Evolutionary conservation across 1,139 yeast species (phyloP), one percentile per base, ranked within the genome.

Genomic region (Suhomyces terraborum): DNA sequence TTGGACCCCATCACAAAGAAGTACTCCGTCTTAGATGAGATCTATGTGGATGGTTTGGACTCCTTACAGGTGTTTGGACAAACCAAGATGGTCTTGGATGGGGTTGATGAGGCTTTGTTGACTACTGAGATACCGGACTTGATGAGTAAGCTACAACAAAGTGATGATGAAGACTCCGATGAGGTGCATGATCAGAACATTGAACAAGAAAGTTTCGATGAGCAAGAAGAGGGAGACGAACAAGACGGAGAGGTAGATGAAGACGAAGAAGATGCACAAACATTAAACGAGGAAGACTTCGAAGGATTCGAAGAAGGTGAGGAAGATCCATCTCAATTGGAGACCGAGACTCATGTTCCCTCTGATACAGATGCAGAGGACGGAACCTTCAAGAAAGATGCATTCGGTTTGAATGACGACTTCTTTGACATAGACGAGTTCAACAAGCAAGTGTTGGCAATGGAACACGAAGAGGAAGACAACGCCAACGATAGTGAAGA

Each of bases 41-140:
- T 93, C 20, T 82, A 84, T 53, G 75, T 86, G 19, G 95, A 88
- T 40, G 98, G 97, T 1, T 70, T 93, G 43, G 96, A 88, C 59
- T 83, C 96, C 12, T 79, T 85, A 31, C 98, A 93, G 60, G 91
- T 93, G 0, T 93, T 91, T 88, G 95, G 95, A 40, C 98, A 93
- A 62, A 83, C 88, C 3, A 88, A 85, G 62, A 77, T 93, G 69
- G 84, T 93, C 21, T 71, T 88, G 33, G 93, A 85, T 44, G 82
- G 82, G 4, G 81, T 82, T 18, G 79, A 80, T 32, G 86, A 80
- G 34, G 71, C 72, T 41, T 66, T 86, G 40, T 54, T 82, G 51
- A 68, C 73, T 49, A 73, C 68, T 8, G 66, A 67, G 41, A 69
- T 81, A 26, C 75, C 77, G 2, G 64, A 59, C 12, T 55, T 76